These are phyloP conservation scores for Syzygium oleosum DNA, from an alignment of 345 rosid species.

Conservation along the genomic window DNA sequence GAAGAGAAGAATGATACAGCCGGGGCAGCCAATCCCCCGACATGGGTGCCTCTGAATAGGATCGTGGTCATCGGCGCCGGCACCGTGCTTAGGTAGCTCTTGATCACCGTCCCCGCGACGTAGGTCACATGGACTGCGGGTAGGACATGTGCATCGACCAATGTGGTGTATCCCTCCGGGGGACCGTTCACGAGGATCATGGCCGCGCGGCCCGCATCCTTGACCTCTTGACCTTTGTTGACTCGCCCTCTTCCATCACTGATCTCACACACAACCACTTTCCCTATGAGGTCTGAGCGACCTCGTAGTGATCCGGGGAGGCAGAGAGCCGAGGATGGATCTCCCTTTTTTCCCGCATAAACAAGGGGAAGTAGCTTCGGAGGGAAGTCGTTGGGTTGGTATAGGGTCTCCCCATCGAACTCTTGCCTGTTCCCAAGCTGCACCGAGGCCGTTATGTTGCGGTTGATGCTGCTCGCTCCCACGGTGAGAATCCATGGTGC, in stretches of 20 bases:
- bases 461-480: constrained; percentile 54
- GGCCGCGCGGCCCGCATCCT: constrained; percentile 20
- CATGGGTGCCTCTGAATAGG: constrained; percentile 10
- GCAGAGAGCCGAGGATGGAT: constrained; percentile 15
- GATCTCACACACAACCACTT: constrained; percentile 21
- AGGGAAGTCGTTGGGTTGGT: constrained; percentile 21
- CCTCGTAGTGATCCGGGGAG: constrained; percentile 1
- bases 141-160: constrained; percentile 10
- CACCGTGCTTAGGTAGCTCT: constrained; percentile 15
- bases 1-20: constrained; percentile 32
- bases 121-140: constrained; percentile 18
- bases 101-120: constrained; percentile 13
- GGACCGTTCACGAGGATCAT: constrained; percentile 17
- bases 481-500: constrained; percentile 61
- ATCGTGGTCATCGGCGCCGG: constrained; percentile 12
- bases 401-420: constrained; percentile 23
- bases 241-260: constrained; percentile 19
- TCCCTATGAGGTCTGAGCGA: constrained; percentile 18
- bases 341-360: constrained; percentile 23
- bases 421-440: constrained; percentile 27
- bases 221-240: constrained; percentile 24
- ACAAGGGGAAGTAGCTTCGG: constrained; percentile 28
- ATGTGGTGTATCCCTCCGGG: constrained; percentile 16
- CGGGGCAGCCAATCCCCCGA: constrained; percentile 20
- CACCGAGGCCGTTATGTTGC: constrained; percentile 41